Conservation (phyloP, 495 filamentous ascomycete genomes). For the Letharia lupina region DNA sequence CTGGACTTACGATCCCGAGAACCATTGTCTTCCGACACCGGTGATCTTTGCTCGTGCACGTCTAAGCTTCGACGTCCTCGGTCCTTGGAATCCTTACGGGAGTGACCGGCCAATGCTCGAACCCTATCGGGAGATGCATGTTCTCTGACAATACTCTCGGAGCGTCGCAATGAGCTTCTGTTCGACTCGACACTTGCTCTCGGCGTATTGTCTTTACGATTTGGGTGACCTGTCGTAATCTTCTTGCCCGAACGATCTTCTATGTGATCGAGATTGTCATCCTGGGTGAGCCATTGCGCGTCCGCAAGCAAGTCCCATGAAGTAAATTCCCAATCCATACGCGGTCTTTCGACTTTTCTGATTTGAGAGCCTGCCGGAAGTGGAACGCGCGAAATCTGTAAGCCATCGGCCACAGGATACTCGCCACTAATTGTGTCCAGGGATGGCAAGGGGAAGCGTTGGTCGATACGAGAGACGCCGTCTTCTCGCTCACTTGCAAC, state of each 20-base stretch:
- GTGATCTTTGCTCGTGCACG: constrained; percentile 9
- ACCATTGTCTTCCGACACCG: constrained; percentile 10
- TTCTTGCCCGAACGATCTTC: constrained; percentile 64
- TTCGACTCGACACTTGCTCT: constrained; percentile 17
- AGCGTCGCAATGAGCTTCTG: constrained; percentile 7
- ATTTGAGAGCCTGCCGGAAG: constrained; percentile 33
- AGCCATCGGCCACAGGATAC: constrained; percentile 26
- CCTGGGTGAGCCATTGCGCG: constrained; percentile 74
- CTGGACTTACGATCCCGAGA: constrained; percentile 19
- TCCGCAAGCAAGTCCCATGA: constrained; percentile 80
- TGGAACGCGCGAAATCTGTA: constrained; percentile 33
- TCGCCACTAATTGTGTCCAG: constrained; percentile 21
- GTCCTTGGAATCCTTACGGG: constrained; percentile 17
- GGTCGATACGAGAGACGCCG: constrained; percentile 21
- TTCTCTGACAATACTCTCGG: constrained; percentile 12
- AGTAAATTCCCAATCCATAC: constrained; percentile 70
- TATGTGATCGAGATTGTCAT: constrained; percentile 61
- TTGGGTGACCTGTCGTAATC: constrained; percentile 37
- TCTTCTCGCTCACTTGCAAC: constrained; percentile 45
- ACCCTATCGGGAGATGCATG: constrained; percentile 14
- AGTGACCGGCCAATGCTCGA: constrained; percentile 1
- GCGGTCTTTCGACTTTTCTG: constrained; percentile 51
- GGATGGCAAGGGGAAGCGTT: constrained; percentile 16
- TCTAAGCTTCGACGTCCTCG: constrained; percentile 14
- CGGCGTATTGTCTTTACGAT: constrained; percentile 6